These are phyloP conservation scores for Citrus inodora DNA, from an alignment of 345 rosid genomes.

Conservation along the genomic window DNA sequence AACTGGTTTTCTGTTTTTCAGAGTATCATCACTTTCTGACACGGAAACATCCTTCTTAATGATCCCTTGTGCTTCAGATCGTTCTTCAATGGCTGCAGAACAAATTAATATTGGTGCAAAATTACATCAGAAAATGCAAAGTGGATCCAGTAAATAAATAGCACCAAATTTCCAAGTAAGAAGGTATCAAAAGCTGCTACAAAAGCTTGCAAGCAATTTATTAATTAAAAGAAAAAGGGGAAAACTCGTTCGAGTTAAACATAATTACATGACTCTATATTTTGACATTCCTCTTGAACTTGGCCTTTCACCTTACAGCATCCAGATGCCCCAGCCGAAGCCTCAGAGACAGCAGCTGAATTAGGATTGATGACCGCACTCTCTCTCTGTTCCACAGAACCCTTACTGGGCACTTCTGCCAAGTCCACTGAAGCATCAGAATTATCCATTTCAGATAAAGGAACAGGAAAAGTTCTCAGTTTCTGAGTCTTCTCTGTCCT, in stretches of 20 bases:
- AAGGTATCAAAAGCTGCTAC: neutral
- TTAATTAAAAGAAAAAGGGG: neutral
- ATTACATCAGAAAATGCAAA: conserved; percentile 10
- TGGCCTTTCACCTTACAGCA: conserved; percentile 34
- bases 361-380: conserved; percentile 13
- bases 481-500: conserved; percentile 45
- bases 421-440: conserved; percentile 37
- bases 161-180: neutral
- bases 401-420: conserved; percentile 24
- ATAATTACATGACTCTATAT: conserved; percentile 38
- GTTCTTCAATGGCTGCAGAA: conserved; percentile 44
- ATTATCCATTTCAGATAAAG: conserved; percentile 49
- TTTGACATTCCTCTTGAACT: conserved; percentile 36
- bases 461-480: conserved; percentile 60
- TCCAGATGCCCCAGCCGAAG: conserved; percentile 24
- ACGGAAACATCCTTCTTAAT: conserved; percentile 38
- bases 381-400: conserved; percentile 25
- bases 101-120: neutral
- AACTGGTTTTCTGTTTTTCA: conserved; percentile 60
- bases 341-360: conserved; percentile 19
- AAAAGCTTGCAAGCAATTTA: neutral
- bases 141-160: neutral
- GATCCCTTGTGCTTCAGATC: conserved; percentile 27
- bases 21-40: conserved; percentile 37
- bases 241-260: conserved; percentile 13